Evolutionary conservation across 2,329 filamentous ascomycete species (phyloP), one percentile per base, ranked within the genome.

Genomic region (Coniochaeta sp.): DNA sequence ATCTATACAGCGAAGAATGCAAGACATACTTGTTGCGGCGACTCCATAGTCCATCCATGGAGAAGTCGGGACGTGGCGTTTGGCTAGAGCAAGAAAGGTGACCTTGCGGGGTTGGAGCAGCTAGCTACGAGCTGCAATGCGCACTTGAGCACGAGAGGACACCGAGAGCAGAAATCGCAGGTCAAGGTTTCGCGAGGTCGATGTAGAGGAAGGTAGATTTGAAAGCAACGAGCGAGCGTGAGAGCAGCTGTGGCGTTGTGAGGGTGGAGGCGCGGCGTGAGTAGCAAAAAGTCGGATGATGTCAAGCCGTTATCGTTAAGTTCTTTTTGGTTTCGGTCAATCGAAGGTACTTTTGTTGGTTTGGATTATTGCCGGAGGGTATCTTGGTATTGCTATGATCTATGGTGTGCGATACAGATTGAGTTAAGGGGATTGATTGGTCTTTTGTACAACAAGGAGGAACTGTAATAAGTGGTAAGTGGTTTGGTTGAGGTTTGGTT

Each of bases 11-110:
- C n/a, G 44, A 58, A 16, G 22, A 28, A 59, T 24, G 40, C 24
- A 54, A n/a, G n/a, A 47, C 87, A 76, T 82, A 93, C 90, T 91
- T 92, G 77, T 87, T 89, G 77, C 90, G 89, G 77, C 90, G 88
- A 77, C 85, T 89, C 90, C 90, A 93, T 80, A 86, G 77, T 72
- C 81, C 83, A 75, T 85, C 83, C 83, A 86, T 86, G 72, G 74
- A 77, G 76, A 73, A 64, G 64, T 67, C 64, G 61, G 43, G 61
- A 56, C 63, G 64, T 62, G 60, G 63, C 59, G 62, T 14, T 36
- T 65, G 63, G 60, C 56, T 58, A 28, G 58, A 60, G 64, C 59
- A 62, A 59, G 54, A 47, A 40, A 44, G 34, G 19, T 33, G 58
- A 40, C 19, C 38, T 36, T 55, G 43, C n/a, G 47, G 36, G 33